Conservation (phyloP, 352 stramenopile genomes). For the Phytophthora constricta region DNA sequence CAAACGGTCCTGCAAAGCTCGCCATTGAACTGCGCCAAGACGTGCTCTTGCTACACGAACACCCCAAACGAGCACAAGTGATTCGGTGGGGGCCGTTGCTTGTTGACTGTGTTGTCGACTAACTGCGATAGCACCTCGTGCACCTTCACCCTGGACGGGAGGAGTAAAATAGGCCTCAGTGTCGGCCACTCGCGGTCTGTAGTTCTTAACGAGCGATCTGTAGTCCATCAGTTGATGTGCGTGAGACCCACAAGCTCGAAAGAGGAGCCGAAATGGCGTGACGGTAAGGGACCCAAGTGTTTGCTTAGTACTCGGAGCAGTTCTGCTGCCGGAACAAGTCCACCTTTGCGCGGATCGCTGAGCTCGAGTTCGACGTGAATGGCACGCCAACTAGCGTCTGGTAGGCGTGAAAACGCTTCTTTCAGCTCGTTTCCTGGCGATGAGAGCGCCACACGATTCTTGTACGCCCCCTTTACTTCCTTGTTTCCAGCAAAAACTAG, state of each 20-base stretch:
- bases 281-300: constrained; percentile 66
- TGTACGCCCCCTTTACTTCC: constrained; percentile 65
- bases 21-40: constrained; percentile 46
- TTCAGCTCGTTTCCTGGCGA: constrained; percentile 77
- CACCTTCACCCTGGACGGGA: constrained; percentile 32
- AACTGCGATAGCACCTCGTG: constrained; percentile 28
- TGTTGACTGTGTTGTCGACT: constrained; percentile 53
- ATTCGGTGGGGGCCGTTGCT: constrained; percentile 66
- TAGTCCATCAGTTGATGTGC: constrained; percentile 79
- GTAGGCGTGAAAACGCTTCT: constrained; percentile 66
- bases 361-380: constrained; percentile 73
- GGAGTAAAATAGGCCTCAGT: constrained; percentile 56
- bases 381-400: constrained; percentile 63
- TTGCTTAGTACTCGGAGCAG: constrained; percentile 67
- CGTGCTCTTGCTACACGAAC: constrained; percentile 62
- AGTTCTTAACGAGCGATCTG: constrained; percentile 68
- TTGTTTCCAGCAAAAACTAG: constrained; percentile 56
- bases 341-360: constrained; percentile 63
- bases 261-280: constrained; percentile 63
- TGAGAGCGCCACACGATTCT: constrained; percentile 61
- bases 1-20: constrained; percentile 62
- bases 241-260: constrained; percentile 70
- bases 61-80: constrained; percentile 75
- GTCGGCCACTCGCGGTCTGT: constrained; percentile 62
- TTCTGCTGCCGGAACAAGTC: constrained; percentile 66